Base-by-base conservation (phyloP, 1,139 yeast species). In the Geotrichum restrictum region DNA sequence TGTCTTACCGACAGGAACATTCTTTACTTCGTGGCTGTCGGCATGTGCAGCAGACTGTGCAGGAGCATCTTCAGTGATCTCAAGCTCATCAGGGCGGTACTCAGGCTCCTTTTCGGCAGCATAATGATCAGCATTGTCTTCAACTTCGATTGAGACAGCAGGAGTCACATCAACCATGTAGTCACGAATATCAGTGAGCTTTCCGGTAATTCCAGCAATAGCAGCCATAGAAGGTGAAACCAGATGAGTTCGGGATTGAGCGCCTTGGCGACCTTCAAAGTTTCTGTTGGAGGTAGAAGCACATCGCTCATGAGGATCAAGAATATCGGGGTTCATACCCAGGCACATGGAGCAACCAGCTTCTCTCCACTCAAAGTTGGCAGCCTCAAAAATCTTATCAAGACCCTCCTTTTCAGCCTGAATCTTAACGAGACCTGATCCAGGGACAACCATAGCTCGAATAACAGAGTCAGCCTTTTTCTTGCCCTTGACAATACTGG, bases 171-270 rank as follows among this genome's bases (percentile, higher is more conserved):
- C 70, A 60, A 80, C 85, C 56, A 82, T 76, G 69, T 79, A 88
- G 56, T 86, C 85, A 71, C 98, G 84, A 61, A 89, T 91, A 69
- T 93, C 98, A 47, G 87, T 80, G 66, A 93, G 84, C 67, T 84
- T 91, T 60, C 98, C 98, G 56, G 80, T 81, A 60, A 93, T 84
- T 63, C 94, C 97, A 32, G 98, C 98, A 36, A 97, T 97, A 21
- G 98, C 98, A 47, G 98, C 98, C 98, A 93, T 93, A 33, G 96
- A 96, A 36, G 98, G 98, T 14, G 97, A 88, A 95, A 91, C 88
- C 68, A 93, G 79, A 68, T 93, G 98, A 21, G 98, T 93, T 75
- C 98, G 82, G n/a, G 96, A 88, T 56, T 74, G 75, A 49, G 96
- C 96, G 74, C 98, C 98, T 77, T 93, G 98, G 74, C 98, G 93